phyloP scores from a whole-genome alignment of 1,139 yeast genomes.

The Candida sojae region DNA sequence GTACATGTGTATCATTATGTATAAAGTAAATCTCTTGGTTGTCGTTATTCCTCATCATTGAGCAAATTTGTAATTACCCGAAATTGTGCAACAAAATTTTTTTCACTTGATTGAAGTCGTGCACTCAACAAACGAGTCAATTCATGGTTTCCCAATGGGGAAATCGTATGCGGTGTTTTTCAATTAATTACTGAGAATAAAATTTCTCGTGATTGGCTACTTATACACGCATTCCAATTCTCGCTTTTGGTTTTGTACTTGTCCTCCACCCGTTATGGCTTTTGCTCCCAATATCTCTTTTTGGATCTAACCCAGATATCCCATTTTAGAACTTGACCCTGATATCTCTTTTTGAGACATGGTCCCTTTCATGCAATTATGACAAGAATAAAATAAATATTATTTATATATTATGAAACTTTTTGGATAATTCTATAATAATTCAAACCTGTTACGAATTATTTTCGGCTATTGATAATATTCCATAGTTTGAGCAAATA shows the following conservation, averaged over 20 bases:
- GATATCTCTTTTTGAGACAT: no score
- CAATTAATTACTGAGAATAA: background rate
- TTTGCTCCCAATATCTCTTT: no score
- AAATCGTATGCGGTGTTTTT: background rate
- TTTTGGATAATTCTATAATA: background rate
- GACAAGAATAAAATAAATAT: no score
- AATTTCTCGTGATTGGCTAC: background rate
- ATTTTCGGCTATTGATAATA: background rate
- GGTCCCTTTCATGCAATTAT: no score
- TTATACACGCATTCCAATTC: no score
- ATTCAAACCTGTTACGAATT: background rate
- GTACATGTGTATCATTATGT: background rate
- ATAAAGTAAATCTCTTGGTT: no score
- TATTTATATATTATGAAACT: no score
- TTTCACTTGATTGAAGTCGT: background rate
- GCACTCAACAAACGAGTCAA: background rate
- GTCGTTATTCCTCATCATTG: background rate
- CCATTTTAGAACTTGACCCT: no score
- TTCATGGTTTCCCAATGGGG: background rate
- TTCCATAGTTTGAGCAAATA: conserved; percentile 1
- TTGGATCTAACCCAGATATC: no score
- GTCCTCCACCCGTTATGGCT: no score
- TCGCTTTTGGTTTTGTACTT: no score
- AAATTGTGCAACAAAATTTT: background rate
- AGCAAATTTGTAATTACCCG: conserved; percentile 1